Base-by-base conservation (phyloP, 805 yeast genomes). In the Wickerhamiella brachini region DNA sequence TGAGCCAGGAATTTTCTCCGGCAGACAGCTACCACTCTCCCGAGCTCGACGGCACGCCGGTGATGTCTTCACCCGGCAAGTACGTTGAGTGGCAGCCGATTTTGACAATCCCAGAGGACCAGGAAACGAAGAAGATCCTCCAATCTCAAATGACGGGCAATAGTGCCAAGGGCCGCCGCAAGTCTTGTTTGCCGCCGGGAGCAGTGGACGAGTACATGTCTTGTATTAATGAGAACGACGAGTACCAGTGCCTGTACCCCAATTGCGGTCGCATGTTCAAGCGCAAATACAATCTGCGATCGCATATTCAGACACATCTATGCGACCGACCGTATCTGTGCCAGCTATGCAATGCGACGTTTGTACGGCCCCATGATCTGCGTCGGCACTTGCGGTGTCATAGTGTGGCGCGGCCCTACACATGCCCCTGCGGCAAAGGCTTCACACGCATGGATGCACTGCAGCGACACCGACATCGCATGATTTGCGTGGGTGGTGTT, bases 231-330 rank as follows among this genome's bases (percentile, higher is more conserved):
- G 77, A 71, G 29, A 77, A 83, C 47, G 83, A 81, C 54, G 71
- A 75, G 29, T 94, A 76, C 68, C 74, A 80, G 38, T 93, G 99
- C 66, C 73, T 76, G 53, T 90, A 73, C 65, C 77, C 83, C 15
- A 73, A 74, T 50, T 93, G 99, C 68, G 83, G 85, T 9, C 88
- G 93, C 67, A 70, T 75, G 50, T 90, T 93, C 67, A 80, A 88
- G 7, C 74, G 98, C 62, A 74, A 95, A 46, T 94, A 94, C 67
- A 93, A 93, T 61, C 86, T 87, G 12, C 72, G 97, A 55, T 86
- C 96, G 0, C 99, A 93, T 65, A 89, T 93, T 51, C 98, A 93
- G 65, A 93, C 98, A 0, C 99, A 93, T 71, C 68, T 93, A 48
- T 81, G 90, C 64, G 98, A 94, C 65, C 72, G 97, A 56, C 99